phyloP scores from a whole-genome alignment of 2,329 filamentous ascomycete genomes.

The Fusarium sulawesiense region DNA sequence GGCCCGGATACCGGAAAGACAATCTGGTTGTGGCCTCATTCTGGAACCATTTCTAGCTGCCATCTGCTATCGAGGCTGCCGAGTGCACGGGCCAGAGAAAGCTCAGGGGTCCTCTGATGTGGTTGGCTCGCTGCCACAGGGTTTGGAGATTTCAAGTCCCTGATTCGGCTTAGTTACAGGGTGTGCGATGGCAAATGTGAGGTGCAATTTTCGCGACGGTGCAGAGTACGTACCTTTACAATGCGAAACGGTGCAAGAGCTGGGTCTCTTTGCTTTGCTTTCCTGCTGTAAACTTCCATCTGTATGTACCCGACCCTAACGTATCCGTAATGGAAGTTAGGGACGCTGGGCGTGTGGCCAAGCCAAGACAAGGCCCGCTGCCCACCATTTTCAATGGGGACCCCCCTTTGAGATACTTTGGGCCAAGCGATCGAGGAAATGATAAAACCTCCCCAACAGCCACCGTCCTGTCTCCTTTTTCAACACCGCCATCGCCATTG shows the following conservation, averaged over 20 bases:
- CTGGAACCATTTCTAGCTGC: conserved; percentile 46
- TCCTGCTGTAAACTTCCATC: neutral
- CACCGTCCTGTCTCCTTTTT: conserved; percentile 39
- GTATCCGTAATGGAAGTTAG: conserved; percentile 14
- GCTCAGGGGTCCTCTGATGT: conserved; percentile 35
- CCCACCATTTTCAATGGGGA: conserved; percentile 32
- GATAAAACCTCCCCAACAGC: conserved; percentile 50
- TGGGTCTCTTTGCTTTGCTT: conserved; percentile 16
- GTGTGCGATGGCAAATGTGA: conserved; percentile 21
- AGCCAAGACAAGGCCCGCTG: conserved; percentile 24
- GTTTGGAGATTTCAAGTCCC: conserved; percentile 40
- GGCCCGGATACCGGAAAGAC: conserved; percentile 50
- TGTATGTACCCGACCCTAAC: conserved; percentile 3
- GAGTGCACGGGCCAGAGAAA: conserved; percentile 24
- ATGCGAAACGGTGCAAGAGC: conserved; percentile 8
- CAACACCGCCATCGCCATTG: conserved; percentile 42
- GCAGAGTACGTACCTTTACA: conserved; percentile 23
- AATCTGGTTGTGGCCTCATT: conserved; percentile 52
- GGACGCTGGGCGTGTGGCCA: conserved; percentile 13
- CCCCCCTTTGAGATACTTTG: conserved; percentile 35
- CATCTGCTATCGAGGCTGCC: conserved; percentile 35
- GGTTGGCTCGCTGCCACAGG: conserved; percentile 25
- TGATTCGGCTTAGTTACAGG: conserved; percentile 5
- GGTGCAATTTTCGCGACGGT: conserved; percentile 16
- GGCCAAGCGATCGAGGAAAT: conserved; percentile 44